Base-by-base conservation (phyloP, 2,329 filamentous ascomycete genomes). In the Epichloe sibirici region DNA sequence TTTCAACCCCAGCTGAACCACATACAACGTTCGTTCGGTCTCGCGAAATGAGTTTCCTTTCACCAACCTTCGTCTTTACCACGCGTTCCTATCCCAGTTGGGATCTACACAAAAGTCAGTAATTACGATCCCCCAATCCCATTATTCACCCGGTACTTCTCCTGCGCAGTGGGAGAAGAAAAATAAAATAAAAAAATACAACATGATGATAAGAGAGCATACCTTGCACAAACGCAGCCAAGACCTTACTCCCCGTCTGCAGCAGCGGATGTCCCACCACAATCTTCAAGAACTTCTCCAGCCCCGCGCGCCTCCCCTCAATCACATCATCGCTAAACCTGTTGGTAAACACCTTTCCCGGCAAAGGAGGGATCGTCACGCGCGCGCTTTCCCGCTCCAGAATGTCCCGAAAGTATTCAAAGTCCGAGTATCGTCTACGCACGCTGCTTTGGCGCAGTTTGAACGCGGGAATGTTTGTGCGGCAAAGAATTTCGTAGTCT, bases 381-480 rank as follows among this genome's bases (percentile, higher is more conserved):
- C 91, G 82, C 54, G 90, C 90, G 62, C 82, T 88, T 73, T 98
- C 93, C 61, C 93, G 85, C 79, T 98, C 93, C 55, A 98, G 81
- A 58, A 97, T 95, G 70, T 98, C 93, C 66, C 93, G 88, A 71
- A 98, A 98, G 73, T 95, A 91, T 74, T 98, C 93, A 69, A 98
- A 98, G 71, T 98, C 93, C 53, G 86, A 93, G 76, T 98, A 98
- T 50, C 93, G 88, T 57, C 93, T 84, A 61, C 90, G 89, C 57
- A 98, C 93, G 61, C 83, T 82, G 58, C 84, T 90, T 67, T 87
- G 81, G 60, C 90, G 89, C 62, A 96, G 83, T 75, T 97, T 97
- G 80, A 98, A 98, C 62, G 93, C 90, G 54, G 93, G 93, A 66
- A 98, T 98, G 74, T 98, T 98, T 72, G 93, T 98, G 63, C 88